Evolutionary conservation across 2,329 filamentous ascomycete genomes (phyloP), one percentile per base, ranked within the genome.

Genomic region (Fusarium ramigenum): DNA sequence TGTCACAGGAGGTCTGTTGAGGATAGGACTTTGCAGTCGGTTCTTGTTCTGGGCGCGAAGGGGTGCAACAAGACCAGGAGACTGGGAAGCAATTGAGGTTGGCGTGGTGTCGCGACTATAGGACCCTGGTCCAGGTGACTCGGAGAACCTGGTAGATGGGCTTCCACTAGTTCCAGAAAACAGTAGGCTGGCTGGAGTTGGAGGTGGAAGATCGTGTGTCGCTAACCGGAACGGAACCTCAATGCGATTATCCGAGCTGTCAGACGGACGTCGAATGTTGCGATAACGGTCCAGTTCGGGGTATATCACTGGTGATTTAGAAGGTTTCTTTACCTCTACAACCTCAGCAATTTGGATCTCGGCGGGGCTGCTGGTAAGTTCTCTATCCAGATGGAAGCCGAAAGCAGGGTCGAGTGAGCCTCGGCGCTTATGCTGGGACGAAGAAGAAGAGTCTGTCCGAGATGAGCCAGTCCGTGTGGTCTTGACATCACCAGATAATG

Each of bases 21-120:
- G 81, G 53, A 85, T 83, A 52, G 87, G 89, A 77, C 89, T 92
- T 61, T 82, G 83, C 79, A 90, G 88, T 74, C 86, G 86, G 65
- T 81, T 78, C 75, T 87, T 86, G n/a, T 84, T 80, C 56, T 84
- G 82, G 74, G 79, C 85, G 69, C 82, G 85, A 69, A 80, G 84
- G 60, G 82, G 88, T 69, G 78, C 86, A 79, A 89, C 82, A 9
- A 92, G 80, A 7, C 89, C 87, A 7, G 93, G 92, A 21, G 92
- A 95, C 75, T 92, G 91, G 3, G 93, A 95, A 12, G 91, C 92
- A 71, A 93, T 91, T 15, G 93, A 95, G 9, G 92, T 94, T 11
- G 93, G 93, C 7, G 93, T 95, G 2, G 93, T 94, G 66, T 93
- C 92, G 70, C 93, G 88, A 78, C 93, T 95, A 81, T 94, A 95